Percentiles rank a stretch among this genome's conserved stretches.
Evolutionary conservation across 2,329 filamentous ascomycete genomes (phyloP).

Genomic region (Sphaceloma murrayae): DNA sequence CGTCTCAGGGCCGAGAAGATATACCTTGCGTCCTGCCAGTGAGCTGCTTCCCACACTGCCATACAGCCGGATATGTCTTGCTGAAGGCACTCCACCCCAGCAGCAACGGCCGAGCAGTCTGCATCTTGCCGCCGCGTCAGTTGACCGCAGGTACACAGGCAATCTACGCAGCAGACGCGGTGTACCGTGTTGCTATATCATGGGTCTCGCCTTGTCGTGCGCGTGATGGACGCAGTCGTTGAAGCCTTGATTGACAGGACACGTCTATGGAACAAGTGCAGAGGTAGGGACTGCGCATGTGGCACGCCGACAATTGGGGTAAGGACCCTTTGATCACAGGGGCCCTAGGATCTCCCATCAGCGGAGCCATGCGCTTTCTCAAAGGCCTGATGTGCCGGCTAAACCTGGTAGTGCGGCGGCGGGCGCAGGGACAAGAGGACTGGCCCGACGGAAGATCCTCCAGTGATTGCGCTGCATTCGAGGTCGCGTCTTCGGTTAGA

Average conservation of each 20-base stretch:
- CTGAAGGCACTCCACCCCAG: constrained; percentile 7
- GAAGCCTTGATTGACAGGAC: neutral
- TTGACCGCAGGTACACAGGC: too few relatives aligned
- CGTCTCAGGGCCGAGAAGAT: too few relatives aligned
- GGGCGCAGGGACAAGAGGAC: constrained; percentile 4
- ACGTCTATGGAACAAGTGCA: neutral
- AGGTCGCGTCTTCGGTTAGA: constrained; percentile 12
- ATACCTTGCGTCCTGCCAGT: constrained; percentile 4
- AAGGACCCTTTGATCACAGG: neutral
- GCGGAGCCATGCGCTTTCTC: too few relatives aligned
- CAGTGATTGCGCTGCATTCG: constrained; percentile 1
- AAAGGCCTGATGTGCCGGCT: too few relatives aligned
- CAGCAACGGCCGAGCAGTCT: constrained; percentile 5
- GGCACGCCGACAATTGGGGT: constrained; percentile 7
- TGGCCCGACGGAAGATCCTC: constrained; percentile 7
- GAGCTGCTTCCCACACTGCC: neutral
- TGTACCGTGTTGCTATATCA: constrained; percentile 9
- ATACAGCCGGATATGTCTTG: neutral
- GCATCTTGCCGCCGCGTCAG: constrained; percentile 7
- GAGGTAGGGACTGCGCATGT: constrained; percentile 8
- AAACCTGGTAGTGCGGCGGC: neutral
- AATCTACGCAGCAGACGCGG: too few relatives aligned
- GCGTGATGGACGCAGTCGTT: neutral
- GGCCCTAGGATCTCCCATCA: constrained; percentile 5
- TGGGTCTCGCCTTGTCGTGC: neutral